Evolutionary conservation across 148 eudicot genomes (phyloP), one percentile per base, ranked within the genome.

Genomic region (Linanthus parryae): DNA sequence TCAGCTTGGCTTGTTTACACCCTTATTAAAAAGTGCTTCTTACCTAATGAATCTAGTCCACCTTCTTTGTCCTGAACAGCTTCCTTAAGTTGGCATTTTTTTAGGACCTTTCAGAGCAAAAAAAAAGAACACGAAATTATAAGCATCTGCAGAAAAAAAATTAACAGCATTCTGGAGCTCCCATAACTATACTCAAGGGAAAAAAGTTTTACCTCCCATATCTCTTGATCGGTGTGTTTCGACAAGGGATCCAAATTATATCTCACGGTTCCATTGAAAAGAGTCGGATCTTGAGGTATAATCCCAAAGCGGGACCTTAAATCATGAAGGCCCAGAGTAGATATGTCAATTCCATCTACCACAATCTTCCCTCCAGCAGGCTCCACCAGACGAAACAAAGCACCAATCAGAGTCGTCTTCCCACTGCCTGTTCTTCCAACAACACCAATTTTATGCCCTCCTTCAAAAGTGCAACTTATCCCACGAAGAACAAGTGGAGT

Each of bases 81-180:
- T 40, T 90, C 97, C 63, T 72, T 73, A 9, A 90, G 88, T 59
- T 90, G 97, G 64, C 97, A 90, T 62, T 85, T 85, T 8, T 68
- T 76, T 16, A 90, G 84, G 37, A 80, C 94, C 96, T 88, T 53
- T 20, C 3, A 35, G 39, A 64, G 24, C 36, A 50, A 19, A 9
- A 19, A 24, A 42, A 28, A 23, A 3, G 7, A 16, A 28, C 25
- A 11, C 8, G 0, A 0, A 4, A 4, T n/a, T 24, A 44, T 8
- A 46, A 46, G 20, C 26, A 16, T 30, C 23, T 23, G 28, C 37
- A 9, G 9, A 17, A 2, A 19, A 47, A 25, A 4, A 13, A 31
- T 31, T 31, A 5, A 24, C 30, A 25, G 16, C 7, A 15, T 23
- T 47, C 1, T 3, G 3, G 13, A 0, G 26, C 12, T 4, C 35